Base-by-base conservation (phyloP, 176 grass and related monocot genomes). In the Raddia distichophylla region DNA sequence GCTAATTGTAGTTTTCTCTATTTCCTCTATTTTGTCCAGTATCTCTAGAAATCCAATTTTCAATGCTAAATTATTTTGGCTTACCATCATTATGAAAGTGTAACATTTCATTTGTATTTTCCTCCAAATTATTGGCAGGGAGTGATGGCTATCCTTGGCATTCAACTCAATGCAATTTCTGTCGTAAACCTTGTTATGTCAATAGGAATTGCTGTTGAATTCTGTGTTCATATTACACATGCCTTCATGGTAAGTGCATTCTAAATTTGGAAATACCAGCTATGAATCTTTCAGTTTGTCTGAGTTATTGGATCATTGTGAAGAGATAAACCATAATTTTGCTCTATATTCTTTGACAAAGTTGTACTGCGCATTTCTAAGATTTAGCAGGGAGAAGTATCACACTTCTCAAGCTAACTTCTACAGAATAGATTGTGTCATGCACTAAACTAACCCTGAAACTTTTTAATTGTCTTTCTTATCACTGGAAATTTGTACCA, bases 181-280 rank as follows among this genome's bases (percentile, higher is more conserved):
- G 69, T 99, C 83, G 96, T 99, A 76, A 99, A 99, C 80, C 91
- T 99, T 82, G 96, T 99, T 78, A 99, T 99, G 93, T 99, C 96
- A 56, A 93, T 95, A 82, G 96, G 96, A 90, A 99, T 99, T 80
- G 93, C 96, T 81, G 90, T 99, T 60, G 96, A 99, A 74, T 99
- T 99, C 80, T 99, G 96, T 76, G 96, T 99, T 86, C 96, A 99
- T 86, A 99, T 99, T 60, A 95, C 93, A 16, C 96, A 99, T 85
- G 88, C 93, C 61, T 99, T 93, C 77, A 86, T 90, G 90, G 96
- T 99, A 76, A 66, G 96, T 99, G 70, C 77, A 75, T 58, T 79
- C 43, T 85, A 83, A 35, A 73, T 73, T 74, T 55, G 45, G 71
- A 86, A 81, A 46, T 91, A 46, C 37, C 20, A 66, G 22, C 66